phyloP scores from a whole-genome alignment of 2,329 filamentous ascomycete species.

The Didymella arachidicola region DNA sequence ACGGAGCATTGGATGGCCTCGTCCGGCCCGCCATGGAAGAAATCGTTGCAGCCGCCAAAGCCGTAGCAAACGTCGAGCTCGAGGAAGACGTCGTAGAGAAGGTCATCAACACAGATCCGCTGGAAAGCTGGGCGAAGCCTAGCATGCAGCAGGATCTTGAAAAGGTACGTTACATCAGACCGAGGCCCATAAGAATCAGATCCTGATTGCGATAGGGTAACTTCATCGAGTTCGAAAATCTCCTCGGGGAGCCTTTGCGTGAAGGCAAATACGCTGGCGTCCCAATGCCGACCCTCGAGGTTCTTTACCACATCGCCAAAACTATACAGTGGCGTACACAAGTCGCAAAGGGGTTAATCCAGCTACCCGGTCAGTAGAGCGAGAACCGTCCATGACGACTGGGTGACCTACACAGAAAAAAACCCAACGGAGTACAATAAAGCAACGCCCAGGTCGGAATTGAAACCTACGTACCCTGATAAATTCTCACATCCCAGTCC shows the following conservation, averaged over 20 bases:
- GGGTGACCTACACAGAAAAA: not conserved
- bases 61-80: constrained; percentile 53
- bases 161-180: constrained; percentile 49
- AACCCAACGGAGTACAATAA: not conserved
- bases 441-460: too few relatives aligned
- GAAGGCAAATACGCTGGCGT: constrained; percentile 60
- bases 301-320: constrained; percentile 59
- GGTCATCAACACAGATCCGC: constrained; percentile 60
- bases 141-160: constrained; percentile 64
- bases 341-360: constrained; percentile 54
- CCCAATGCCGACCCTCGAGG: constrained; percentile 58
- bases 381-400: not conserved
- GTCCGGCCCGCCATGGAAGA: constrained; percentile 64
- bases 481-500: too few relatives aligned
- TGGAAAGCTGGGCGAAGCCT: constrained; percentile 59
- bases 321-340: constrained; percentile 59
- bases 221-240: constrained; percentile 64
- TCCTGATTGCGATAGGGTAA: constrained; percentile 53
- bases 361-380: constrained; percentile 31
- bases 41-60: constrained; percentile 57
- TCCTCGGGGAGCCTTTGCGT: constrained; percentile 64
- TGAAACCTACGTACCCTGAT: too few relatives aligned
- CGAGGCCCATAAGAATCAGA: not conserved
- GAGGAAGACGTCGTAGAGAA: constrained; percentile 54
- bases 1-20: constrained; percentile 56